phyloP scores from a whole-genome alignment of 2,329 filamentous ascomycete species.

The Neonectria sp. region DNA sequence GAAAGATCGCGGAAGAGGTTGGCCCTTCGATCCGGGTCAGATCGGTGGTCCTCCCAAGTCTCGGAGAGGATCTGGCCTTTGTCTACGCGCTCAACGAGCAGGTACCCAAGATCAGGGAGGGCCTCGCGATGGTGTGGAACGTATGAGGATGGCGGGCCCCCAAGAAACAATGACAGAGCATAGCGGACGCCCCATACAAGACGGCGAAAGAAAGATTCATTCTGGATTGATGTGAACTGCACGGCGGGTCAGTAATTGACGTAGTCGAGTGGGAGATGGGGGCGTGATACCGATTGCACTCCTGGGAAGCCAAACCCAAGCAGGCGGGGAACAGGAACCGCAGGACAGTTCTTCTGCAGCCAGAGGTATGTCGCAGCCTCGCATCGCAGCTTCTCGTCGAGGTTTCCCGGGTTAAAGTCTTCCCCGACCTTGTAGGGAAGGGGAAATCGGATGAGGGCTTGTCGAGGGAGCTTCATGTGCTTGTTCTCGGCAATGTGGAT shows the following conservation, averaged over 20 bases:
- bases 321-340: constrained; percentile 39
- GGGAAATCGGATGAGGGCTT: constrained; percentile 47
- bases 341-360: constrained; percentile 44
- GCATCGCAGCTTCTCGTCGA: constrained; percentile 57
- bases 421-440: constrained; percentile 57
- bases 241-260: constrained; percentile 2
- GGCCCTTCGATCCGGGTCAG: constrained; percentile 24
- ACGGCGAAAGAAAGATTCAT: constrained; percentile 19
- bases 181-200: constrained; percentile 18
- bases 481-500: constrained; percentile 32
- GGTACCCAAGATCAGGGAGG: constrained; percentile 24
- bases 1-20: constrained; percentile 49
- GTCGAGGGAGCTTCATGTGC: constrained; percentile 12
- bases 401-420: constrained; percentile 53
- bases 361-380: constrained; percentile 43
- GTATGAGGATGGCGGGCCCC: constrained; percentile 10
- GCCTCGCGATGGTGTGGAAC: constrained; percentile 14
- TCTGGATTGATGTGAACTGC: constrained; percentile 24
- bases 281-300: constrained; percentile 23
- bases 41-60: constrained; percentile 33
- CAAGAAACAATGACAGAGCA: constrained; percentile 5
- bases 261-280: background rate
- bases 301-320: constrained; percentile 41
- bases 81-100: constrained; percentile 25
- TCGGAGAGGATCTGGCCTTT: constrained; percentile 38